Evolutionary conservation across 108 stramenopile species (phyloP), one percentile per base, ranked within the genome.

Genomic region (Hondaea fermentalgiana): DNA sequence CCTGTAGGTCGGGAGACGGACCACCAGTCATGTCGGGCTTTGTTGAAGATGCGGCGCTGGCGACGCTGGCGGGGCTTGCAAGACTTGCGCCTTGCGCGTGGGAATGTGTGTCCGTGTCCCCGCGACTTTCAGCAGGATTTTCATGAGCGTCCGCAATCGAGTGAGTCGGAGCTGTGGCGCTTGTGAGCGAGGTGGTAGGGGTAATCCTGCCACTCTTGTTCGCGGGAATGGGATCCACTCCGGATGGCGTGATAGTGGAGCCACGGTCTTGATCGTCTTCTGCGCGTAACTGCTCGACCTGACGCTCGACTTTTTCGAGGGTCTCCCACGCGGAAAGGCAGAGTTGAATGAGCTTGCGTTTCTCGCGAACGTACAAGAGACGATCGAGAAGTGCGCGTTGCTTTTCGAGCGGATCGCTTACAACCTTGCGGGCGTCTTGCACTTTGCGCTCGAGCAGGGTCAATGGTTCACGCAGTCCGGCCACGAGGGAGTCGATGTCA

Each of bases 301-400:
- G 76, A 23, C 49, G 19, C 51, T 83, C 76, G 49, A 83, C 76
- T 35, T 83, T 83, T 53, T 83, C 76, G 16, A 83, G 49, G 2
- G 76, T 53, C 51, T 83, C 76, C 51, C 76, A 53, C 28, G 76
- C 76, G 16, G 76, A 83, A 17, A 83, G 51, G 76, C 76, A 83
- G 10, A 83, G 76, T 45, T 83, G 45, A 6, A 83, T 83, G n/a
- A 83, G 49, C 76, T 83, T 83, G 49, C 51, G 45, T 45, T 83
- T 83, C 23, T 83, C 76, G 10, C 51, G 76, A 12, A 83, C 51
- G 51, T 83, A 83, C 19, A 83, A 8, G 28, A 83, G 45, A 8
- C 51, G 6, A n/a, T 83, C 76, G 16, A 83, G 51, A 8, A 83
- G 45, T 2, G 76, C 76, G n/a, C 25, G 51, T 23, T 83, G 76